These are phyloP conservation scores for Botrytis elliptica DNA, from an alignment of 2,329 filamentous ascomycete species.

Conservation along the genomic window DNA sequence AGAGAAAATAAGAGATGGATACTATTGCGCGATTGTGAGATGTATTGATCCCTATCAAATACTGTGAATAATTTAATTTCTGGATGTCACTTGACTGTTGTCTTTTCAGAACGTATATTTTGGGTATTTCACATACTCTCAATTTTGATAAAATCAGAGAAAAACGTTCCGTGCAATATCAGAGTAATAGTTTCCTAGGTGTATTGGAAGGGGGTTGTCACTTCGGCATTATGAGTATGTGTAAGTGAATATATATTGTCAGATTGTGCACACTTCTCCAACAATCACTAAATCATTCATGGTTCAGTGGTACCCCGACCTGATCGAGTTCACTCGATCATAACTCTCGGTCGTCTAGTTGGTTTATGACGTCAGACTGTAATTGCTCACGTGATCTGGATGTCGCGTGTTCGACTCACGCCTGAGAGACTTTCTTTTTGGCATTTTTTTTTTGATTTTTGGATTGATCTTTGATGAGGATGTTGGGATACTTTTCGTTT, in stretches of 20 bases:
- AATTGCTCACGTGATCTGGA: conserved; percentile 10
- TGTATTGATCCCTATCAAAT: background rate
- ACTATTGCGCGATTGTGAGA: background rate
- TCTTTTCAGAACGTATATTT: background rate
- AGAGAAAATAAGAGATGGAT: background rate
- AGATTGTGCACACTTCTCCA: fast-evolving
- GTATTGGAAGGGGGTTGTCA: background rate
- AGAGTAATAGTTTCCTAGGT: background rate
- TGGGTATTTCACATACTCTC: background rate
- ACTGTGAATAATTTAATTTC: background rate
- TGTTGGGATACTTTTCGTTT: background rate
- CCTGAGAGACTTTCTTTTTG: background rate
- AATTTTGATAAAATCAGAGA: background rate
- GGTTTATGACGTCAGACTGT: conserved; percentile 16
- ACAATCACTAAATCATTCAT: background rate
- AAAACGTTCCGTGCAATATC: background rate
- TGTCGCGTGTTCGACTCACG: conserved; percentile 14
- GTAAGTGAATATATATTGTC: fast-evolving
- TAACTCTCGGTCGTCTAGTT: conserved; percentile 10
- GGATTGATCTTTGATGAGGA: no score
- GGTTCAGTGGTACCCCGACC: conserved; percentile 4
- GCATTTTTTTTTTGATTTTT: background rate
- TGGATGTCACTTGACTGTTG: background rate
- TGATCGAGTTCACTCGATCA: conserved; percentile 13
- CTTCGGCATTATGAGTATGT: fast-evolving